Conservation (phyloP, 495 filamentous ascomycete species). For the Penicillium odoratum region DNA sequence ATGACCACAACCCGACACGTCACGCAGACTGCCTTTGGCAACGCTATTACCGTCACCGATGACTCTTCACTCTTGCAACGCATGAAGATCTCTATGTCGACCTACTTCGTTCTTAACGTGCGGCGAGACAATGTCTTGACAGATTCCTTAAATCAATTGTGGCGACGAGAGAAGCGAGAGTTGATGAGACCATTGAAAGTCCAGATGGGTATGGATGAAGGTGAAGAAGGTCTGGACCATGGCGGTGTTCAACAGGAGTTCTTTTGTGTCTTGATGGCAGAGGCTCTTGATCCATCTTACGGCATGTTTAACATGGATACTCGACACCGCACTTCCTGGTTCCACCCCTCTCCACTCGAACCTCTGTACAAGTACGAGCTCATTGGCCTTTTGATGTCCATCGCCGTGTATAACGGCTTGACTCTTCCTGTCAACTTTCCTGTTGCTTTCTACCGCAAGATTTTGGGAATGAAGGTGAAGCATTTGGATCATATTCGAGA, state of each 20-base stretch:
- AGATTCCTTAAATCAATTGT: conserved; percentile 85
- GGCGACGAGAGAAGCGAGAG: conserved; percentile 79
- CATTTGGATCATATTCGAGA: conserved; percentile 75
- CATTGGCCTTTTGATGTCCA: conserved; percentile 77
- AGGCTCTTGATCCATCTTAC: conserved; percentile 73
- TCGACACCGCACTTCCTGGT: conserved; percentile 78
- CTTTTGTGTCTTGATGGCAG: conserved; percentile 76
- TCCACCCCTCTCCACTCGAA: conserved; percentile 76
- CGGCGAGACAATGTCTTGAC: conserved; percentile 66
- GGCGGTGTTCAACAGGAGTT: conserved; percentile 96
- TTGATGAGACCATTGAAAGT: conserved; percentile 85
- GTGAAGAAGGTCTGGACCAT: conserved; percentile 89
- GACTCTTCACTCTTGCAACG: conserved; percentile 57
- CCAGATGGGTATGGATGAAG: conserved; percentile 72
- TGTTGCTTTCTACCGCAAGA: conserved; percentile 74
- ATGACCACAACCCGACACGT: conserved; percentile 62
- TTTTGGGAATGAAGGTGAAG: conserved; percentile 64
- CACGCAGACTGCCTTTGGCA: conserved; percentile 54
- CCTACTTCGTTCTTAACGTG: conserved; percentile 76
- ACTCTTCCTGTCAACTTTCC: conserved; percentile 89
- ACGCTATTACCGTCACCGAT: conserved; percentile 37
- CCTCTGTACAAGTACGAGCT: conserved; percentile 89
- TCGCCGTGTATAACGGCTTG: conserved; percentile 94
- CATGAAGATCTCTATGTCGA: conserved; percentile 62
- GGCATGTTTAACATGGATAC: conserved; percentile 77